A percentile compares a stretch with the other conserved stretches of the same genome.
Conservation (phyloP, 2,329 filamentous ascomycete species). For the Rutstroemia sp. region DNA sequence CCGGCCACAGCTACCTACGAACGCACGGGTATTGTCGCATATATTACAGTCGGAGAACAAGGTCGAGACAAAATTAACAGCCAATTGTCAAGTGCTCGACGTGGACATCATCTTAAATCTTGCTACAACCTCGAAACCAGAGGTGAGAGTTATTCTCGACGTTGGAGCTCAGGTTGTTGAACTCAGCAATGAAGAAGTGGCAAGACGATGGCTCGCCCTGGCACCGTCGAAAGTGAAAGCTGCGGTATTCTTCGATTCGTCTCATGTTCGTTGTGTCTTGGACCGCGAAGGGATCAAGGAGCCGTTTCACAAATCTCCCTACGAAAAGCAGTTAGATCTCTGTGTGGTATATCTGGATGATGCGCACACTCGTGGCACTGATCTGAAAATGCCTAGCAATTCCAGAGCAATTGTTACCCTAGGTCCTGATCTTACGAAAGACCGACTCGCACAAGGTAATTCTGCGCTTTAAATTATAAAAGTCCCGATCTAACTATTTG, state of each 20-base stretch:
- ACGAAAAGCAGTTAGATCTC: constrained; percentile 42
- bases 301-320: constrained; percentile 50
- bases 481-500: constrained; percentile 8
- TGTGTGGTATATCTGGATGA: constrained; percentile 67
- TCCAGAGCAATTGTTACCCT: constrained; percentile 62
- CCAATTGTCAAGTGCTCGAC: constrained; percentile 17
- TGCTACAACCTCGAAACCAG: constrained; percentile 33
- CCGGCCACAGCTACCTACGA: constrained; percentile 47
- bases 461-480: no score
- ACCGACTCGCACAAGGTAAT: constrained; percentile 31
- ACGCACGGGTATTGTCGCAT: constrained; percentile 55
- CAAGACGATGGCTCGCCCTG: constrained; percentile 42
- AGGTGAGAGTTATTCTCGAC: constrained; percentile 56
- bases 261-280: constrained; percentile 47
- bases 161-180: constrained; percentile 65
- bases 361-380: constrained; percentile 61
- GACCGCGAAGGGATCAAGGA: constrained; percentile 40
- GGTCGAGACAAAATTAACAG: constrained; percentile 23
- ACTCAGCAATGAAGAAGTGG: constrained; percentile 47
- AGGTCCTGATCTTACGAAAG: constrained; percentile 58
- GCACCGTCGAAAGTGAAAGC: constrained; percentile 31
- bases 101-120: constrained; percentile 38
- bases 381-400: constrained; percentile 50
- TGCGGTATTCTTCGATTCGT: constrained; percentile 49
- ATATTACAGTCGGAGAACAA: constrained; percentile 47